Evolutionary conservation across 345 rosid species (phyloP), one percentile per base, ranked within the genome.

Genomic region (Melaleuca quinquenervia): DNA sequence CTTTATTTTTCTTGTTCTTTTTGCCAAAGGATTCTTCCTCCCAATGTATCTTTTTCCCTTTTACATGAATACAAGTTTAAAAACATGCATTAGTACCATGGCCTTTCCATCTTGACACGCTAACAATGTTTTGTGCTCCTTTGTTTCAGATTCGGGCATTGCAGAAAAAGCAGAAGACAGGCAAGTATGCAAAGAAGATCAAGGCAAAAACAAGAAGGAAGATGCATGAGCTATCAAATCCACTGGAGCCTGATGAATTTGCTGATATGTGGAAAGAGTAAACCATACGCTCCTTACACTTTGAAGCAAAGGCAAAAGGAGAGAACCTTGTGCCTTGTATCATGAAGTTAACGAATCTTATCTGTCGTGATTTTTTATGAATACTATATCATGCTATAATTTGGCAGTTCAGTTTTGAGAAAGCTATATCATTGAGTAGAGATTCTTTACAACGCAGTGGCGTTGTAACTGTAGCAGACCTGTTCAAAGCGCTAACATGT

Each of bases 211-310:
- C 93, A 2, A 93, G 98, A 86, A 93, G 94, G 89, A 95, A 93
- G 92, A 93, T 93, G 98, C 99, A 96, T 29, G 98, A 94, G 87
- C 89, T 91, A n/a, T 84, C 94, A 14, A 96, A 95, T 88, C 98
- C 95, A 52, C 86, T 96, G 95, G 97, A 94, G 90, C 94, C 97
- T 84, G 97, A 95, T 92, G 98, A 96, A 86, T 95, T 95, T 94
- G 97, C 96, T 20, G 95, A 94, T 85, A 95, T 96, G 98, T 97
- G 99, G 98, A 96, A 88, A 87, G 95, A 93, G 11, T 91, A 86
- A 91, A n/a, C n/a, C 11, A 8, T 52, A 20, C 9, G 36, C n/a
- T 52, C 16, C 13, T 50, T 29, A 21, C 53, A 21, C 32, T 13
- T 50, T 70, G 29, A 36, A 64, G 18, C 76, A 32, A 29, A 29